Base-by-base conservation (phyloP, 768 basidiomycete species). In the Phylloporus sp. region DNA sequence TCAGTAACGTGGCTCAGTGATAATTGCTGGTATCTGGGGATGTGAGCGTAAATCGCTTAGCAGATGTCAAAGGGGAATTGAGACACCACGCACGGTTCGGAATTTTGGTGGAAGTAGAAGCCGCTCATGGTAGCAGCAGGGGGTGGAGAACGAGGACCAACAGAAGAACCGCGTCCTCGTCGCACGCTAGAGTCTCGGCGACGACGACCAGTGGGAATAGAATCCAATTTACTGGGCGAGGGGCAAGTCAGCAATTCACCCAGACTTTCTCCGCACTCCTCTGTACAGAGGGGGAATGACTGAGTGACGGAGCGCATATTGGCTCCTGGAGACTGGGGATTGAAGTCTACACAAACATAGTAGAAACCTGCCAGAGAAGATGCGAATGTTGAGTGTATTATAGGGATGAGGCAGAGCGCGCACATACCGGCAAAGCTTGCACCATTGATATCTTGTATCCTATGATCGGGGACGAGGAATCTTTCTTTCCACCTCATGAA, bases 401-500 rank as follows among this genome's bases (percentile, higher is more conserved):
- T 50, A 49, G 44, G 18, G 20, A 29, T 24, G 26, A 35, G 50
- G 44, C 35, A 49, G 47, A 34, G 34, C 28, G 38, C 36, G 37
- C 15, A 71, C 80, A 63, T 55, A 90, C 91, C 92, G 59, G 93
- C 93, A 66, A 94, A 96, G 63, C 89, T 91, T 18, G 93, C 93
- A 35, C 93, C 93, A 58, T 82, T 90, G 69, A 97, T 95, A 65
- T 94, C 90, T 65, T 89, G 83, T 24, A 95, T 89, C 49, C 84
- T 80, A 69, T 94, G 90, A 65, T 94, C 90, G 3, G 93, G 93
- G n/a, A 97, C 89, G 43, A 98, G 72, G 68, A 96, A 97, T 59
- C 84, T 76, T 69, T 98, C 95, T 69, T 98, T 98, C 87, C 92
- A 94, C 50, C 95, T 76, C 86, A 98, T 91, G 64, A 97, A 98